phyloP scores from a whole-genome alignment of 331 rosid genomes.

The Ulmus americana region DNA sequence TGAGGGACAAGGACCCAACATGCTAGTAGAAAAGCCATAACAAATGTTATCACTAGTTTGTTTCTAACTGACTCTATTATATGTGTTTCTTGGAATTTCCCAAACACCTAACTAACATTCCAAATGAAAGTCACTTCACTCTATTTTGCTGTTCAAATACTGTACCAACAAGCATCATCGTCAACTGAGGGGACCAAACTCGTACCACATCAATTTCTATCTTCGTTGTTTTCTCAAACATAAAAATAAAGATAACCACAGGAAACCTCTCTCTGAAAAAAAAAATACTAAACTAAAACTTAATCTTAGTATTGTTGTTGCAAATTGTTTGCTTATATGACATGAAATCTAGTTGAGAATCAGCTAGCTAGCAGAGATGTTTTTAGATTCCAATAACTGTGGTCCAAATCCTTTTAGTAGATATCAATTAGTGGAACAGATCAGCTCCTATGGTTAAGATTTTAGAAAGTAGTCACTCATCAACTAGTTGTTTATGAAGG shows the following conservation, averaged over 20 bases:
- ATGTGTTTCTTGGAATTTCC: background rate
- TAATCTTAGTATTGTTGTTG: too few relatives aligned
- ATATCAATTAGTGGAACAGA: conserved; percentile 6
- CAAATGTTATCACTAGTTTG: background rate
- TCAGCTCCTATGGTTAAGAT: background rate
- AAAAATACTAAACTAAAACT: too few relatives aligned
- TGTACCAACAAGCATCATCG: background rate
- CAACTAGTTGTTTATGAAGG: background rate
- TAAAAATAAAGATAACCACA: too few relatives aligned
- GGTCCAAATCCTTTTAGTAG: conserved; percentile 1
- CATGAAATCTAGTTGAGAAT: conserved; percentile 3
- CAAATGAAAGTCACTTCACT: conserved; percentile 6
- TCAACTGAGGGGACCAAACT: conserved; percentile 8
- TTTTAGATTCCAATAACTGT: conserved; percentile 4
- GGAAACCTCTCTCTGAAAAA: too few relatives aligned
- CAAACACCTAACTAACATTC: background rate
- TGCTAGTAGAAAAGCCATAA: background rate
- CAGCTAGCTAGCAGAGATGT: background rate
- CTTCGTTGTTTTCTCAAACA: background rate
- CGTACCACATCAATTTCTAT: conserved; percentile 4
- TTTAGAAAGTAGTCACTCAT: background rate
- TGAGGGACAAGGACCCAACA: conserved; percentile 5
- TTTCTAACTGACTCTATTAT: background rate
- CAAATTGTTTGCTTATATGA: conserved; percentile 5
- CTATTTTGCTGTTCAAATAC: background rate